phyloP scores from a whole-genome alignment of 495 filamentous ascomycete genomes.

The Talaromyces adpressus region DNA sequence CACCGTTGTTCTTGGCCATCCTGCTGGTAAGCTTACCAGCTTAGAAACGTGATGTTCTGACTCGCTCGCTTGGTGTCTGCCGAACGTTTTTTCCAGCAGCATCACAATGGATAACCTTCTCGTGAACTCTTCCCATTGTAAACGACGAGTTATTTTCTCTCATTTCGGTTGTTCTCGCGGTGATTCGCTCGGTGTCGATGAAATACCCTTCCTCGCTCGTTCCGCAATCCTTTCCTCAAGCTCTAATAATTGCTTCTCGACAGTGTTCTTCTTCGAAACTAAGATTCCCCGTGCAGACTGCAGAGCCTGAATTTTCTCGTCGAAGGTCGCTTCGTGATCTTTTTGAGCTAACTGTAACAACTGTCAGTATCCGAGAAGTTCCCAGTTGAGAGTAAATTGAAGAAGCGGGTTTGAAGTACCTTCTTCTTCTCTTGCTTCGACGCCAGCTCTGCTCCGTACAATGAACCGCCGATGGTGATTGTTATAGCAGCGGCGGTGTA shows the following conservation, averaged over 20 bases:
- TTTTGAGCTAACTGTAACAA: conserved; percentile 28
- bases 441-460: conserved; percentile 50
- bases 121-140: neutral
- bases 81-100: neutral
- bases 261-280: conserved; percentile 38
- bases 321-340: conserved; percentile 41
- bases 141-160: neutral
- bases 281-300: conserved; percentile 40
- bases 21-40: neutral
- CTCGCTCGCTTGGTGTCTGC: neutral
- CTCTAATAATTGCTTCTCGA: conserved; percentile 52
- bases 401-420: conserved; percentile 20
- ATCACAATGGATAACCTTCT: neutral
- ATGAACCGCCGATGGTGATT: conserved; percentile 44
- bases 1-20: neutral
- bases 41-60: neutral
- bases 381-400: neutral
- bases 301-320: conserved; percentile 46
- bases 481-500: conserved; percentile 39
- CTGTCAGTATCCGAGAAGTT: neutral
- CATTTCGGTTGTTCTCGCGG: neutral
- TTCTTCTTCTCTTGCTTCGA: conserved; percentile 36
- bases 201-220: conserved; percentile 10
- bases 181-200: neutral
- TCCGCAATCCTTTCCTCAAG: conserved; percentile 39